Percentiles rank a stretch among this genome's conserved stretches.
Conservation (phyloP, 2,329 filamentous ascomycete species). For the Venturia asperata region DNA sequence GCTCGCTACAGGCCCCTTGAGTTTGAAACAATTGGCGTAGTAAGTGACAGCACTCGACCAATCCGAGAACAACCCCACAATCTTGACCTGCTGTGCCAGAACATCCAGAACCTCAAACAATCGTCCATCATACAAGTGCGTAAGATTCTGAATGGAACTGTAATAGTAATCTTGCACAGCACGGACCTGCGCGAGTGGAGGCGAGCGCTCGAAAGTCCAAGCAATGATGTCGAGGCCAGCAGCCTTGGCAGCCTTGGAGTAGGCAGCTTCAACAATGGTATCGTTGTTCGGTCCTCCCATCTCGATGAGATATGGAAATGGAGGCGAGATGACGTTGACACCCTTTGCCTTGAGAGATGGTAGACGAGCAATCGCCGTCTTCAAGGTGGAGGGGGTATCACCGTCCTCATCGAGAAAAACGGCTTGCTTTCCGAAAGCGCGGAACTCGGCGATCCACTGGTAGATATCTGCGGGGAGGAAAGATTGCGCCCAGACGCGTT, state of each 20-base stretch:
- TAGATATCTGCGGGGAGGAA: conserved; percentile 58
- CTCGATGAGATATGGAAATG: conserved; percentile 55
- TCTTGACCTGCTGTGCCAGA: conserved; percentile 53
- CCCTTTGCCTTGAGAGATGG: conserved; percentile 50
- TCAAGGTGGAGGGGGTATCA: conserved; percentile 43
- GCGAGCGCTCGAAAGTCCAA: conserved; percentile 62
- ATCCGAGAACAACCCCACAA: conserved; percentile 58
- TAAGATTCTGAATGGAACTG: conserved; percentile 39
- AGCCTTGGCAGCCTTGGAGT: conserved; percentile 54
- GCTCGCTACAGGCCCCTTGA: conserved; percentile 23
- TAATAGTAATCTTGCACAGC: conserved; percentile 32
- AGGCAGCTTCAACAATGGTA: conserved; percentile 54
- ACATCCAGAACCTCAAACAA: conserved; percentile 61
- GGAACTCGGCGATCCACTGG: conserved; percentile 59
- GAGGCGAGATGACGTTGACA: conserved; percentile 56
- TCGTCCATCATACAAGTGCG: conserved; percentile 57
- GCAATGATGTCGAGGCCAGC: conserved; percentile 58
- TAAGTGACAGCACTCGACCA: conserved; percentile 64
- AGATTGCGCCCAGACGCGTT: conserved; percentile 50
- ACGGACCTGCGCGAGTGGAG: conserved; percentile 48
- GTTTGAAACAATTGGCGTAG: conserved; percentile 62
- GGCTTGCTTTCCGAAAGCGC: conserved; percentile 54
- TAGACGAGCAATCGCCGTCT: conserved; percentile 50
- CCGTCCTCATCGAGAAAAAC: conserved; percentile 58
- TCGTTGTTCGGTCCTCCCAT: conserved; percentile 41